Percentiles rank a stretch among this genome's conserved stretches.
These are phyloP conservation scores for Graphilbum fragrans DNA, from an alignment of 2,329 filamentous ascomycete species.

Conservation along the genomic window DNA sequence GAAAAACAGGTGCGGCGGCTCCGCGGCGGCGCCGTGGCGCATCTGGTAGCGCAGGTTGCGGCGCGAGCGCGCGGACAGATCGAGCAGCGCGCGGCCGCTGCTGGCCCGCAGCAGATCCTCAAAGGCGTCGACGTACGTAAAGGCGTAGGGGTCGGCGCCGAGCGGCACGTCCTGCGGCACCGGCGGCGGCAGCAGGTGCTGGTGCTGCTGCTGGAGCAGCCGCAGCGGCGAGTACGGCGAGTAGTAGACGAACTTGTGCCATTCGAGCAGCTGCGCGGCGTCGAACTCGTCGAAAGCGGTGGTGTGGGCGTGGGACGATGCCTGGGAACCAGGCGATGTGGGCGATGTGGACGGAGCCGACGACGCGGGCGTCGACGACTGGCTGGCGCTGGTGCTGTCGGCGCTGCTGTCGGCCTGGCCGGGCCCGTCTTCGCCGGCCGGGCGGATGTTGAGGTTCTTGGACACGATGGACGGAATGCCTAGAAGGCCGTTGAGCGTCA, in stretches of 20 bases:
- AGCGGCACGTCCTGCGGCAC: conserved; percentile 28
- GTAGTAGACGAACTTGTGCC: conserved; percentile 22
- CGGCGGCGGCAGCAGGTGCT: conserved; percentile 30
- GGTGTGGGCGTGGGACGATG: conserved; percentile 2
- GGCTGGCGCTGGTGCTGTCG: neutral
- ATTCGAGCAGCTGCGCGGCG: conserved; percentile 11
- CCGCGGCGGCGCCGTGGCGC: conserved; percentile 15
- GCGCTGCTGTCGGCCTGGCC: neutral
- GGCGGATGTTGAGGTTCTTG: conserved; percentile 13
- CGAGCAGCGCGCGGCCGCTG: conserved; percentile 27
- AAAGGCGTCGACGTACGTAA: conserved; percentile 45
- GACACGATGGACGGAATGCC: conserved; percentile 15
- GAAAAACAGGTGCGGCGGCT: conserved; percentile 30
- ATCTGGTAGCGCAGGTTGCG: conserved; percentile 9
- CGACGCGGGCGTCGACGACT: neutral
- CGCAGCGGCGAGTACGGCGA: conserved; percentile 32
- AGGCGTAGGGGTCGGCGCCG: conserved; percentile 22
- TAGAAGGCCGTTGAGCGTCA: conserved; percentile 17
- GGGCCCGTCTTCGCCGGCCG: neutral
- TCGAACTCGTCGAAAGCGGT: conserved; percentile 9
- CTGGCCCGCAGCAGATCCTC: conserved; percentile 41
- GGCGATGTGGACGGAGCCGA: neutral
- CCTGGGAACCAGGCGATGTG: too few relatives aligned
- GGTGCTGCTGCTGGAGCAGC: conserved; percentile 19
- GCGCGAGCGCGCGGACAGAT: conserved; percentile 25